Evolutionary conservation across 352 stramenopile genomes (phyloP).

Genomic region (Phytophthora vignae): DNA sequence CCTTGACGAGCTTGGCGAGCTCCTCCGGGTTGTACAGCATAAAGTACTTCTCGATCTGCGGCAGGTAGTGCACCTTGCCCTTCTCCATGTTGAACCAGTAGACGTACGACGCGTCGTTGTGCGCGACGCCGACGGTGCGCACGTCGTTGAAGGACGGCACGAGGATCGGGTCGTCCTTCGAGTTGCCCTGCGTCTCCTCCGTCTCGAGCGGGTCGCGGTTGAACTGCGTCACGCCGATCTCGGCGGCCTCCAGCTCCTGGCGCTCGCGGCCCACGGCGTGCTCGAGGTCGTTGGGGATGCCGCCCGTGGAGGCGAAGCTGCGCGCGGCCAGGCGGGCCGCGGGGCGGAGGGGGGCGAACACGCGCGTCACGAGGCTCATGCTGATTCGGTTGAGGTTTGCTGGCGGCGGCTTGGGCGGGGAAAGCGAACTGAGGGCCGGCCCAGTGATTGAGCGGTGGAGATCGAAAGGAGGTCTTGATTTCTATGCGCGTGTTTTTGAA

Average conservation of each 20-base stretch:
- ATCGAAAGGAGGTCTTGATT: neutral
- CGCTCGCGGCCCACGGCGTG: constrained; percentile 85
- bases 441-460: constrained; percentile 13
- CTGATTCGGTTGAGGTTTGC: constrained; percentile 3
- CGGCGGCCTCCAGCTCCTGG: constrained; percentile 75
- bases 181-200: constrained; percentile 89
- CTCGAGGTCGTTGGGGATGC: constrained; percentile 80
- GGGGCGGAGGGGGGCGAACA: constrained; percentile 61
- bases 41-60: constrained; percentile 91
- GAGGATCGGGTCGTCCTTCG: constrained; percentile 89
- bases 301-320: constrained; percentile 58
- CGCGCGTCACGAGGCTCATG: constrained; percentile 63
- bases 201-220: constrained; percentile 89
- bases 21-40: constrained; percentile 91
- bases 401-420: constrained; percentile 6
- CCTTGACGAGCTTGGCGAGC: constrained; percentile 82
- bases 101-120: constrained; percentile 91
- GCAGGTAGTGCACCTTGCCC: constrained; percentile 90
- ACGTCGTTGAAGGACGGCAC: constrained; percentile 81
- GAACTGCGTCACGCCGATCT: constrained; percentile 73
- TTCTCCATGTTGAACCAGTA: constrained; percentile 90
- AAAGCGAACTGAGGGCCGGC: constrained; percentile 36
- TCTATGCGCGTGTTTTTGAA: constrained; percentile 7
- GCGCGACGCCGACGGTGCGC: constrained; percentile 83
- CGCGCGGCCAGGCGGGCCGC: constrained; percentile 48